These are phyloP conservation scores for Aspergillus wentii DNA, from an alignment of 495 filamentous ascomycete genomes.

Conservation along the genomic window DNA sequence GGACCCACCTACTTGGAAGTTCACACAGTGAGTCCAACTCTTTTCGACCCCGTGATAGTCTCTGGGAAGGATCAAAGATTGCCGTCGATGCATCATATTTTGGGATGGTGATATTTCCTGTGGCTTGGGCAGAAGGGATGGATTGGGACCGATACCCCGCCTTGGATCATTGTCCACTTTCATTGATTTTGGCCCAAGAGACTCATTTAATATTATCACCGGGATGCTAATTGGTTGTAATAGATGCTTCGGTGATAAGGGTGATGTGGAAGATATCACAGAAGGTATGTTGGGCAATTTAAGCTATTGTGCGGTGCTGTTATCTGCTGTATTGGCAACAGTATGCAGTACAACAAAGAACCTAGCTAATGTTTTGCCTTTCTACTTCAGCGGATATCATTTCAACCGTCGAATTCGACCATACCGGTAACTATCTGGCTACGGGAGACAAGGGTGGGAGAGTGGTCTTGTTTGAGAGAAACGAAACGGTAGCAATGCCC, in stretches of 20 bases:
- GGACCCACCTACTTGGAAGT: constrained; percentile 98
- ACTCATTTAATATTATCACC: too few species aligned
- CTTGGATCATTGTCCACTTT: too few species aligned
- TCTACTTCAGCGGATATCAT: constrained; percentile 83
- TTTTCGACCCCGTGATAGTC: constrained; percentile 2
- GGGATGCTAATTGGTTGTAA: constrained; percentile 6
- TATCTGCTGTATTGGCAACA: too few species aligned
- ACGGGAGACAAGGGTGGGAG: constrained; percentile 97
- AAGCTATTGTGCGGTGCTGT: too few species aligned
- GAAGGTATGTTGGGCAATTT: constrained; percentile 68
- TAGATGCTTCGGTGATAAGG: constrained; percentile 99
- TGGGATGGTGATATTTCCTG: too few species aligned
- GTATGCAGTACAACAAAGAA: too few species aligned
- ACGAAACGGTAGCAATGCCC: constrained; percentile 70
- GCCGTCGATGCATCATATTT: too few species aligned
- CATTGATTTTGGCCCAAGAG: too few species aligned
- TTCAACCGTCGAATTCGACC: constrained; percentile 98
- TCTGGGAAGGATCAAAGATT: too few species aligned
- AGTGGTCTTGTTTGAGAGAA: constrained; percentile 95
- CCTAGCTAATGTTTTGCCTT: constrained; percentile 1
- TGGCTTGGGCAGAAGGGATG: background rate
- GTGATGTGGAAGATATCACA: constrained; percentile 98
- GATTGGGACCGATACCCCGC: background rate
- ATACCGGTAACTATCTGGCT: constrained; percentile 96
- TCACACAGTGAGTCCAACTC: constrained; percentile 84